These are phyloP conservation scores for Salvia rosmarinus DNA, from an alignment of 257 asterid genomes.

Conservation along the genomic window DNA sequence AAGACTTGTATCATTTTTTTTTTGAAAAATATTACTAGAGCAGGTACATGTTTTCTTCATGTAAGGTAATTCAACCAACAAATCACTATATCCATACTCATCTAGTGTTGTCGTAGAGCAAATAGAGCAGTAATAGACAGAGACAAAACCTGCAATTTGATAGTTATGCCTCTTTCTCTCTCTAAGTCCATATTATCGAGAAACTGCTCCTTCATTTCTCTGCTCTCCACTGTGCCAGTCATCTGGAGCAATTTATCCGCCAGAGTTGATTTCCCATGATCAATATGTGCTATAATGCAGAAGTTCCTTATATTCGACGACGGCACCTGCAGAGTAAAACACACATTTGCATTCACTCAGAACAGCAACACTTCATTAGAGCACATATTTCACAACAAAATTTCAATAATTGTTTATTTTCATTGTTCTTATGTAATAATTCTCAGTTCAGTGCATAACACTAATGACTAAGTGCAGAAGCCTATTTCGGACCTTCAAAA, in stretches of 20 bases:
- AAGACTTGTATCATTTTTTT: background rate
- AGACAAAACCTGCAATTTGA: constrained; percentile 82
- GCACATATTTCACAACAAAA: background rate
- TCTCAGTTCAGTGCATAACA: constrained; percentile 13
- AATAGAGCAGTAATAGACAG: constrained; percentile 17
- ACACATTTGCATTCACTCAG: constrained; percentile 16
- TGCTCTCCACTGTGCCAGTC: constrained; percentile 92
- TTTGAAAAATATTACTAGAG: no score
- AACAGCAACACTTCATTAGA: constrained; percentile 4
- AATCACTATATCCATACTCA: background rate
- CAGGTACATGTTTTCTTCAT: no score
- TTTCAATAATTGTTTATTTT: background rate
- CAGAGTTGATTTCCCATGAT: constrained; percentile 94
- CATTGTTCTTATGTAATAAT: background rate
- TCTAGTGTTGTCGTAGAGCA: no score
- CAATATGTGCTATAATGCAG: constrained; percentile 92
- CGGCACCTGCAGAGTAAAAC: constrained; percentile 63
- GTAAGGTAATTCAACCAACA: constrained; percentile 18
- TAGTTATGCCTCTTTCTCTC: constrained; percentile 99
- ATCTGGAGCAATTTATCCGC: constrained; percentile 94
- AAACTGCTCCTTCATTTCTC: constrained; percentile 97
- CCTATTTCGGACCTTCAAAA: constrained; percentile 60
- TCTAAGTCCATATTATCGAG: constrained; percentile 99
- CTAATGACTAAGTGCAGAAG: background rate
- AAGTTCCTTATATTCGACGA: constrained; percentile 85